A percentile compares a stretch with the other conserved stretches of the same genome.
Evolutionary conservation across 2,329 filamentous ascomycete genomes (phyloP).

Genomic region (Trichoderma brevicompactum): DNA sequence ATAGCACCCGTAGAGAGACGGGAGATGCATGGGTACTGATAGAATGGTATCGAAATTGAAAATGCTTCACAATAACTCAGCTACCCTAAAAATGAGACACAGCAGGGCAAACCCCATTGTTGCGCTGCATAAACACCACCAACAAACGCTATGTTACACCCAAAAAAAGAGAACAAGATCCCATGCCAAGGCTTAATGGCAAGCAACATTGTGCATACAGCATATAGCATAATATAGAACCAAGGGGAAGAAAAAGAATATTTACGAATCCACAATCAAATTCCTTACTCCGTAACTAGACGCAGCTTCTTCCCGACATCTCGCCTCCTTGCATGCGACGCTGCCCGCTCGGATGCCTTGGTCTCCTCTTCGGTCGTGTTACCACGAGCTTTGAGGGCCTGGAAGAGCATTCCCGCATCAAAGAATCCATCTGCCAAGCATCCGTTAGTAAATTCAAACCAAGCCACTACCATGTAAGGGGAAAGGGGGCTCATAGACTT

Average conservation of each 20-base stretch:
- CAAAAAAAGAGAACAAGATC: background rate
- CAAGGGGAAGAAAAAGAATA: background rate
- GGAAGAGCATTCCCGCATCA: slow-evolving; percentile 91
- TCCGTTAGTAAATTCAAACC: slow-evolving; percentile 39
- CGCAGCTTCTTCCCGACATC: slow-evolving; percentile 77
- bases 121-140: slow-evolving; percentile 9
- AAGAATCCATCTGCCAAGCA: slow-evolving; percentile 89
- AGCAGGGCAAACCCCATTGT: background rate
- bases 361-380: slow-evolving; percentile 57
- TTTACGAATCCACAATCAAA: background rate
- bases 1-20: no score
- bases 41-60: background rate
- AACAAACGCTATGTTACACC: slow-evolving; percentile 9
- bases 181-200: background rate
- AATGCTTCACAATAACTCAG: background rate
- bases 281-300: slow-evolving; percentile 33
- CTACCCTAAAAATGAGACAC: slow-evolving; percentile 2
- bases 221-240: background rate
- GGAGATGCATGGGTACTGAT: no score
- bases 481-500: slow-evolving; percentile 57
- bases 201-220: background rate
- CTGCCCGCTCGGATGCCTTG: slow-evolving; percentile 63
- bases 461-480: no score
- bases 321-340: slow-evolving; percentile 61
- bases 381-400: slow-evolving; percentile 77